Conservation (phyloP, 2,329 filamentous ascomycete genomes). For the Phoma sp. region DNA sequence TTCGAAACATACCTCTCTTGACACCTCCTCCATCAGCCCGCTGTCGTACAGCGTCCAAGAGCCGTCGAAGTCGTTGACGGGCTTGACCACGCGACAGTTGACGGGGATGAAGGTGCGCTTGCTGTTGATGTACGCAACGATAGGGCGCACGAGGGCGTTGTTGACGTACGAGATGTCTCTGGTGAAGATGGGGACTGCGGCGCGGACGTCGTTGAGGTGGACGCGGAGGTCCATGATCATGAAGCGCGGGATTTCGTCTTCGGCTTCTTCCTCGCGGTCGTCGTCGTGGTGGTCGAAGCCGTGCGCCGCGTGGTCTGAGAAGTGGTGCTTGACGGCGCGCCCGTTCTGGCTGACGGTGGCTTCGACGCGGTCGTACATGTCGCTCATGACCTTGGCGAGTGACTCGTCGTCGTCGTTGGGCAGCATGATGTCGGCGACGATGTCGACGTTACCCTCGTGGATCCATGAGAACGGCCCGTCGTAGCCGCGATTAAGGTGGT, state of each 20-base stretch:
- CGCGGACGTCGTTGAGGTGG: constrained; percentile 92
- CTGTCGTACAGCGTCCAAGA: constrained; percentile 95
- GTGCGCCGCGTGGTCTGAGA: constrained; percentile 43
- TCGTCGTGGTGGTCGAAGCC: constrained; percentile 35
- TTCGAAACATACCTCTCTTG: constrained; percentile 67
- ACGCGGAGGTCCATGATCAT: constrained; percentile 94
- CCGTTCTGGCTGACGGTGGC: constrained; percentile 84
- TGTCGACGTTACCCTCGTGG: constrained; percentile 94
- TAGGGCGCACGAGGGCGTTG: constrained; percentile 91
- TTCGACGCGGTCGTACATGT: constrained; percentile 95
- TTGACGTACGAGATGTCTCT: constrained; percentile 93
- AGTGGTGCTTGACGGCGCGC: constrained; percentile 53
- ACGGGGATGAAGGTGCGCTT: constrained; percentile 95
- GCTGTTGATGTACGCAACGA: constrained; percentile 97
- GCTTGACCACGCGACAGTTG: constrained; percentile 91
- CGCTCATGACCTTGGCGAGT: constrained; percentile 92
- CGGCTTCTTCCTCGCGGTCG: constrained; percentile 15
- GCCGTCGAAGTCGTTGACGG: constrained; percentile 86
- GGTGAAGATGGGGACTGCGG: constrained; percentile 90
- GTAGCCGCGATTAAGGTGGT: constrained; percentile 92
- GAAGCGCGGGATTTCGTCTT: constrained; percentile 71
- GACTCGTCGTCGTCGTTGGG: constrained; percentile 86
- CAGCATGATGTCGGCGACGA: constrained; percentile 94
- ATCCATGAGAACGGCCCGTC: constrained; percentile 98
- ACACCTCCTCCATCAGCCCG: constrained; percentile 90